Evolutionary conservation across 306 rosid species (phyloP).

Genomic region (Corylus avellana): DNA sequence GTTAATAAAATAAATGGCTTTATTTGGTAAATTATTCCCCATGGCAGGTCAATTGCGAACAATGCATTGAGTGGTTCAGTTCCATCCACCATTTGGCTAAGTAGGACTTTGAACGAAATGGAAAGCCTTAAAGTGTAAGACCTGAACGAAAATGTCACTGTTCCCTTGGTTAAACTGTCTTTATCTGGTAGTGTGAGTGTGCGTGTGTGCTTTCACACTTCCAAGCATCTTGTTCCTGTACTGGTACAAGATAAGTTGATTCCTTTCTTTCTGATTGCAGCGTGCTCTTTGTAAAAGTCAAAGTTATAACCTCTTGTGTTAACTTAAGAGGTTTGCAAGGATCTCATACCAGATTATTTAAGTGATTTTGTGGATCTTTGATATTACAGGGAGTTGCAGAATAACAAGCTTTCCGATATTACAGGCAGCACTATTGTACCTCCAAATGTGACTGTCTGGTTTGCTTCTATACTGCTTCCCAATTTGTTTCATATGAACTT

Average conservation of each 20-base stretch:
- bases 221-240: constrained; percentile 13
- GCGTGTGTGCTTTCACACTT: not conserved
- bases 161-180: not conserved
- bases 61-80: constrained; percentile 64
- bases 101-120: constrained; percentile 34
- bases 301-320: not conserved
- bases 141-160: constrained; percentile 21
- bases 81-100: constrained; percentile 71
- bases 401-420: constrained; percentile 56
- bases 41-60: constrained; percentile 83
- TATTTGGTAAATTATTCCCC: constrained; percentile 24
- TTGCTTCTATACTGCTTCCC: constrained; percentile 40
- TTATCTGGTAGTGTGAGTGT: not conserved
- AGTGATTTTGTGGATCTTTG: constrained; percentile 28
- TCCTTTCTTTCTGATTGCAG: not conserved
- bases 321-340: constrained; percentile 9
- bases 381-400: constrained; percentile 75
- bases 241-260: constrained; percentile 5
- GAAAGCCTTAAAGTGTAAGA: constrained; percentile 66
- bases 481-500: constrained; percentile 10
- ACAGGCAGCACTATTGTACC: constrained; percentile 59
- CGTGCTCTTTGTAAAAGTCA: not conserved
- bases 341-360: constrained; percentile 10
- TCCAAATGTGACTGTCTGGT: constrained; percentile 74
- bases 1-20: constrained; percentile 7